Percentiles rank a stretch among this genome's conserved stretches.
Evolutionary conservation across 2,329 filamentous ascomycete species (phyloP).

Genomic region (Diaporthe sp.): DNA sequence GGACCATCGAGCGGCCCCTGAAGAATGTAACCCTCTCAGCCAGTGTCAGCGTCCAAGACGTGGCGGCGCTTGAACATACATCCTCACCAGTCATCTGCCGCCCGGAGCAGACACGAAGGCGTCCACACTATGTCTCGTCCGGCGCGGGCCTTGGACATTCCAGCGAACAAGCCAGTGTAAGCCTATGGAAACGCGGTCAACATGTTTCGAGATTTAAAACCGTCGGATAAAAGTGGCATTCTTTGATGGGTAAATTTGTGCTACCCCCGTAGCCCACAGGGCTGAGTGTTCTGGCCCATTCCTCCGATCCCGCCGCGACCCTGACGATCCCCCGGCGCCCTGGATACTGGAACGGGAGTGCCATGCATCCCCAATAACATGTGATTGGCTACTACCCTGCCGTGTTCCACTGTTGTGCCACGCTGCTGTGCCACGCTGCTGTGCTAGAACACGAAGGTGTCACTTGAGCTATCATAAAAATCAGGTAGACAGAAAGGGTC

Average conservation of each 20-base stretch:
- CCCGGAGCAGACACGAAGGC: not conserved
- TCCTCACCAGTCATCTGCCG: not conserved
- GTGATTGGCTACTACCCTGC: not conserved
- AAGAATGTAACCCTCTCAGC: not conserved
- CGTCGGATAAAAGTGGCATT: not conserved
- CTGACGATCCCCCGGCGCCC: not conserved
- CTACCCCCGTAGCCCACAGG: not conserved
- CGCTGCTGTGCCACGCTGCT: not conserved
- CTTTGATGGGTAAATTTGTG: not conserved
- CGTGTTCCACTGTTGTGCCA: constrained; percentile 12
- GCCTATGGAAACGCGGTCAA: not conserved
- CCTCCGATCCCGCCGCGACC: not conserved
- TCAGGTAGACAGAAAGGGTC: not conserved
- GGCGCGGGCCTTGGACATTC: constrained; percentile 17
- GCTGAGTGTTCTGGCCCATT: not conserved
- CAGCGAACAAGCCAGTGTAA: not conserved
- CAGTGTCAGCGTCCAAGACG: not conserved
- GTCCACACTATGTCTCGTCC: not conserved
- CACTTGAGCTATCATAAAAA: not conserved
- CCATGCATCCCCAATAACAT: constrained; percentile 2
- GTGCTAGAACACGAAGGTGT: not conserved
- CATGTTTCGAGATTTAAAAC: not conserved
- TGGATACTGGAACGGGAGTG: not conserved
- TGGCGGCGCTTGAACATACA: not conserved
- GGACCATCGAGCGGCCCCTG: not conserved